A percentile compares a stretch with the other conserved stretches of the same genome.
These are phyloP conservation scores for Globisporangium nodosum DNA, from an alignment of 352 stramenopile genomes.

Conservation along the genomic window DNA sequence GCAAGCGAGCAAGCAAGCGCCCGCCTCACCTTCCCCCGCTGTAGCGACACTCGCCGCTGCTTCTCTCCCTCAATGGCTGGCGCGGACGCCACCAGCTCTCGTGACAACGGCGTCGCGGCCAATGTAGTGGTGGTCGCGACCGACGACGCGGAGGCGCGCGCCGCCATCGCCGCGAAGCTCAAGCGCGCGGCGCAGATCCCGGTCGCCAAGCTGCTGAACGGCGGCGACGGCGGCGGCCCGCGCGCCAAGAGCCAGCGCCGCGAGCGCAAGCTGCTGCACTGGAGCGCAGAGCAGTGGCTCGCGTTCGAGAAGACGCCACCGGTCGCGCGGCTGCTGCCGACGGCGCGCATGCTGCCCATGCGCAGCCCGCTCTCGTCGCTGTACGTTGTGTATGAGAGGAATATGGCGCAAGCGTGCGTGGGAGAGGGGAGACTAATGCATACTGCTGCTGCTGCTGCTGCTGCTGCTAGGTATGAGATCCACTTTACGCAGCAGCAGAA, in stretches of 20 bases:
- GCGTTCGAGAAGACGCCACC: conserved; percentile 53
- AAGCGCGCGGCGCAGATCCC: conserved; percentile 12
- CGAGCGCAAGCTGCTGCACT: conserved; percentile 68
- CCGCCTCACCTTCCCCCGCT: not conserved
- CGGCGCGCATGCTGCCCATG: conserved; percentile 66
- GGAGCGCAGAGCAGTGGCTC: conserved; percentile 53
- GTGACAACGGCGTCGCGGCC: not conserved
- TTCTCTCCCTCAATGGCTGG: not conserved
- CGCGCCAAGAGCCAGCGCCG: conserved; percentile 1
- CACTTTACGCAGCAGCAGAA: conserved; percentile 58
- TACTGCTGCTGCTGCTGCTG: not conserved
- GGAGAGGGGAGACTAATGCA: not conserved
- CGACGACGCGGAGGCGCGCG: conserved; percentile 10
- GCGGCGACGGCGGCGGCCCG: conserved; percentile 1
- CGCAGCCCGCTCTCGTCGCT: conserved; percentile 72
- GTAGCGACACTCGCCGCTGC: not conserved
- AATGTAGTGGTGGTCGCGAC: conserved; percentile 8
- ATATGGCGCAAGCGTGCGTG: not conserved
- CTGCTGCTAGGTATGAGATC: conserved; percentile 64
- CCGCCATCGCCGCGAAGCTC: conserved; percentile 18
- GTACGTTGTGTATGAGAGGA: conserved; percentile 23
- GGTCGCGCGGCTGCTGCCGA: conserved; percentile 43
- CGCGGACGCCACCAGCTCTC: not conserved
- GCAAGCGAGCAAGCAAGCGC: not conserved
- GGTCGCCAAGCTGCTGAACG: conserved; percentile 8